These are phyloP conservation scores for Nepenthes alata DNA, from an alignment of 179 eudicot genomes.

Conservation along the genomic window DNA sequence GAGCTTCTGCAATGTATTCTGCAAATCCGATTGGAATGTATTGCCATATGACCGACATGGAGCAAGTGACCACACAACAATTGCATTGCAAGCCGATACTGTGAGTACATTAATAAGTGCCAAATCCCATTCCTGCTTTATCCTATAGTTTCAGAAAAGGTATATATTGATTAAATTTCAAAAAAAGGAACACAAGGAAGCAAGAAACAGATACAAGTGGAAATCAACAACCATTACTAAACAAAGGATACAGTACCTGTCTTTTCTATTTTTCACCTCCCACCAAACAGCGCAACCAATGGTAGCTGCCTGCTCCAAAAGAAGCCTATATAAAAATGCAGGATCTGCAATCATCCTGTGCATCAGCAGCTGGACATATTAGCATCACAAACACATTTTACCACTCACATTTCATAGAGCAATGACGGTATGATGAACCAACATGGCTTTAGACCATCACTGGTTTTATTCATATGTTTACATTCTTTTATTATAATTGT, in stretches of 20 bases:
- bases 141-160: conserved; percentile 28
- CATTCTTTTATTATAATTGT: no score
- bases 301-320: conserved; percentile 81
- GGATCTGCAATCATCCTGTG: conserved; percentile 99
- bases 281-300: conserved; percentile 71
- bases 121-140: conserved; percentile 95
- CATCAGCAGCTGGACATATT: conserved; percentile 4
- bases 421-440: background rate
- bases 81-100: conserved; percentile 83
- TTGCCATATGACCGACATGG: conserved; percentile 97
- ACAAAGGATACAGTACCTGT: conserved; percentile 34
- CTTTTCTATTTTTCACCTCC: conserved; percentile 75
- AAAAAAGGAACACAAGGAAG: background rate
- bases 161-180: background rate
- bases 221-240: conserved; percentile 1
- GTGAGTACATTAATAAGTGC: conserved; percentile 88
- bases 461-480: no score
- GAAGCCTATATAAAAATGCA: conserved; percentile 61
- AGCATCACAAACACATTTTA: background rate
- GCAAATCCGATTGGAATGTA: conserved; percentile 75
- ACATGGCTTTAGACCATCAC: no score
- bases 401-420: background rate
- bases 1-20: conserved; percentile 85
- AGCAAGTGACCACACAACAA: conserved; percentile 91
- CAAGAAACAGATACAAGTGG: background rate